Evolutionary conservation across 148 eudicot genomes (phyloP), one percentile per base, ranked within the genome.

Genomic region (Salicornia ramosissima): DNA sequence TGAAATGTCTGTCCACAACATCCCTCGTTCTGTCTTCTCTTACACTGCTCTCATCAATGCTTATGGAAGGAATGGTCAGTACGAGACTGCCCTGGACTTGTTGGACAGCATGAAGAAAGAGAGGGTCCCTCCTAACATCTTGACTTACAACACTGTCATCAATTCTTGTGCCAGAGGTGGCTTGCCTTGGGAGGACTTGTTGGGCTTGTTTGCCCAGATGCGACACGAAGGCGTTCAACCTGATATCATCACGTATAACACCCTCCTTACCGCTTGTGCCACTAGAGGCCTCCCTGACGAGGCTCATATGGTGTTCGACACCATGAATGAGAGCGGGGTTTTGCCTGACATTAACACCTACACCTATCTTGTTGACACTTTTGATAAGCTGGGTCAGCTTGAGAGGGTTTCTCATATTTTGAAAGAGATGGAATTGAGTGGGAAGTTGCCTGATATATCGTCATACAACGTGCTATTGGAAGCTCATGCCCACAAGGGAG

Each of bases 211-310:
- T 79, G 98, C 91, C 4, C 95, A 93, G 75, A 93, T 93, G 96
- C 68, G 98, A 75, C 98, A 93, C 42, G 98, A 90, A 47, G 98
- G 98, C n/a, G 59, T 90, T 59, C 98, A 90, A 51, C 98, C 98
- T 10, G 98, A 93, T 84, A 85, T 93, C 11, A 87, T 93, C 31
- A 93, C 98, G 47, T 93, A 93, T 67, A 93, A 93, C 58, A 88
- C 90, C 5, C 73, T 93, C 81, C 90, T 93, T 80, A 79, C 89
- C 71, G 98, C 98, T 9, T 93, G 98, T 80, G 86, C 94, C 26
- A 81, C 43, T 71, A 84, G 96, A 68, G 88, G 87, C 45, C 80
- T 90, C 16, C 84, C 80, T 15, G 92, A 90, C 62, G 98, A 93
- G 82, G 98, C 94, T 6, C 95, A 86, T 70, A 93, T 88, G 98